phyloP scores from a whole-genome alignment of 1,284 basidiomycete genomes.

The Meira miltonrushii region DNA sequence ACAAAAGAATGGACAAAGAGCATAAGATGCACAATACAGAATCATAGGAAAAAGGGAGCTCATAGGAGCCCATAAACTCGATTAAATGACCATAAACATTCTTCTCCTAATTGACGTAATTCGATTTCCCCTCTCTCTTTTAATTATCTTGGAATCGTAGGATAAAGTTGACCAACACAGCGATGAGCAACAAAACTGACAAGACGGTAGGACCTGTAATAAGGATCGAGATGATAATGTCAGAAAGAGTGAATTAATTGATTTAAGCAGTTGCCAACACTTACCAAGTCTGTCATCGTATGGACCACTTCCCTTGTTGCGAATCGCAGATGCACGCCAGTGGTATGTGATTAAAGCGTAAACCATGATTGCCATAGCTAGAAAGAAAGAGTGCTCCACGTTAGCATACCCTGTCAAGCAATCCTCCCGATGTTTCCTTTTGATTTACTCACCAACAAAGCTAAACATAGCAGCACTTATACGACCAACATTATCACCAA shows the following conservation, averaged over 20 bases:
- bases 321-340: constrained; percentile 89
- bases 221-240: not conserved
- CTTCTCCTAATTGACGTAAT: too few species aligned
- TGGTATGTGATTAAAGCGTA: constrained; percentile 94
- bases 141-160: constrained; percentile 36
- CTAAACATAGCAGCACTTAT: constrained; percentile 91
- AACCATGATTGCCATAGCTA: constrained; percentile 93
- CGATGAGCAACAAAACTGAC: constrained; percentile 49
- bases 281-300: constrained; percentile 89
- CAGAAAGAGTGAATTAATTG: not conserved
- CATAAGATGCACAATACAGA: too few species aligned
- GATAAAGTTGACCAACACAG: constrained; percentile 52
- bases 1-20: too few species aligned
- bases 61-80: too few species aligned
- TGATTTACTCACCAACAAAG: constrained; percentile 65
- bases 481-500: constrained; percentile 63
- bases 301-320: constrained; percentile 81
- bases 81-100: too few species aligned
- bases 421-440: not conserved
- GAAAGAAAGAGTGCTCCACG: constrained; percentile 6
- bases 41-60: too few species aligned
- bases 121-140: not conserved
- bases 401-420: not conserved
- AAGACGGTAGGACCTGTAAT: constrained; percentile 46
- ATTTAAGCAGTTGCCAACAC: constrained; percentile 5